phyloP scores from a whole-genome alignment of 2,329 filamentous ascomycete species.

The Diaporthe australafricana region DNA sequence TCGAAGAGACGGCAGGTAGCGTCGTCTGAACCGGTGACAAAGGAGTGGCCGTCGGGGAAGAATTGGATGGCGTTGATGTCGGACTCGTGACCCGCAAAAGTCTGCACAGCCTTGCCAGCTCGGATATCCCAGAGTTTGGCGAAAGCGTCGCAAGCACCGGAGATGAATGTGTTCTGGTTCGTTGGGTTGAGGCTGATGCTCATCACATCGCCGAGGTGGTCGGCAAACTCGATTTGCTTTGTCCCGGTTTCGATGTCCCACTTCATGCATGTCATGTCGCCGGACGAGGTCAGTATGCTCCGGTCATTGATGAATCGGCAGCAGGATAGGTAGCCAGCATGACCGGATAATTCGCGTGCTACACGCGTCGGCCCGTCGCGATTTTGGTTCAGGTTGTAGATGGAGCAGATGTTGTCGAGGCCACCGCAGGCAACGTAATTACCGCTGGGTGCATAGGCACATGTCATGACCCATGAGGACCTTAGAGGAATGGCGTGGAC shows the following conservation, averaged over 20 bases:
- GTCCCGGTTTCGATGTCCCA: slow-evolving; percentile 99
- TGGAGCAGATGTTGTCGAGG: slow-evolving; percentile 99
- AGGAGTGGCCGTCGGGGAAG: slow-evolving; percentile 98
- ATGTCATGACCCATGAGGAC: slow-evolving; percentile 99
- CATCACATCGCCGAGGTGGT: slow-evolving; percentile 99
- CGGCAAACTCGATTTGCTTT: slow-evolving; percentile 97
- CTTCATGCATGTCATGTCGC: slow-evolving; percentile 99
- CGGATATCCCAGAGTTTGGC: slow-evolving; percentile 99
- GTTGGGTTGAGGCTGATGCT: slow-evolving; percentile 99
- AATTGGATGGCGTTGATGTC: slow-evolving; percentile 99
- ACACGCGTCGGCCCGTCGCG: slow-evolving; percentile 97
- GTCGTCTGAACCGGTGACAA: slow-evolving; percentile 97
- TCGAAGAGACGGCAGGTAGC: slow-evolving; percentile 98
- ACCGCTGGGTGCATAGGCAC: slow-evolving; percentile 96
- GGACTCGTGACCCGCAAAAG: slow-evolving; percentile 97
- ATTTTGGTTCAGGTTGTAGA: slow-evolving; percentile 96
- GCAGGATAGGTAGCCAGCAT: slow-evolving; percentile 97
- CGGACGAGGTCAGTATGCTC: slow-evolving; percentile 96
- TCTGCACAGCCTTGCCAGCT: slow-evolving; percentile 97
- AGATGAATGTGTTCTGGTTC: slow-evolving; percentile 99
- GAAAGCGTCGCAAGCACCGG: slow-evolving; percentile 98
- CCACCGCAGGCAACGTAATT: slow-evolving; percentile 99
- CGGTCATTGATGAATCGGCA: slow-evolving; percentile 99
- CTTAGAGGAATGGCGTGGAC: slow-evolving; percentile 97
- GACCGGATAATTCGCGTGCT: slow-evolving; percentile 93